A percentile compares a stretch with the other conserved stretches of the same genome.
Evolutionary conservation across 441 rosid genomes (phyloP).

Genomic region (Corymbia citriodora): DNA sequence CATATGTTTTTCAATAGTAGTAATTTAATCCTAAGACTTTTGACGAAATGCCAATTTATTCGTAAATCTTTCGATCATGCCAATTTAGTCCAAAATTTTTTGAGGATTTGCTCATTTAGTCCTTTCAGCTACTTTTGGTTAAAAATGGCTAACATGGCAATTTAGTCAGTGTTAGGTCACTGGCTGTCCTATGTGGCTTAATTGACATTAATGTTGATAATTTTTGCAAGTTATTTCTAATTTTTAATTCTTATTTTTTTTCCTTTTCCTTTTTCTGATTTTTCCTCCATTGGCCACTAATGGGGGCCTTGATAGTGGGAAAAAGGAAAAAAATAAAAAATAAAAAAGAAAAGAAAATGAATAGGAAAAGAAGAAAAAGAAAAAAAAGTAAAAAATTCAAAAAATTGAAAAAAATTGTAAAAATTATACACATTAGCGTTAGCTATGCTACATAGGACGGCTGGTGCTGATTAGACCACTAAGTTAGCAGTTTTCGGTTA

Average conservation of each 20-base stretch:
- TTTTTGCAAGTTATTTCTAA: no score
- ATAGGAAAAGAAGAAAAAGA: neutral
- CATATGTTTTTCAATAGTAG: neutral
- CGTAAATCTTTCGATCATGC: no score
- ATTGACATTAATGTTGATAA: neutral
- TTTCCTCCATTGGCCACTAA: neutral
- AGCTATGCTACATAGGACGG: neutral
- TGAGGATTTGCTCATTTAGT: no score
- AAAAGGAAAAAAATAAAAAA: neutral
- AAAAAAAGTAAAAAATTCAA: neutral
- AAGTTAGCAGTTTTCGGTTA: no score
- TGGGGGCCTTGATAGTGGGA: neutral
- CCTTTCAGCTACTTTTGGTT: neutral
- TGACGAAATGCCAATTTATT: no score
- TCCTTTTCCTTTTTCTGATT: no score
- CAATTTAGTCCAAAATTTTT: no score
- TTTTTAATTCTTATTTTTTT: no score
- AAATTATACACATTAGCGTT: neutral
- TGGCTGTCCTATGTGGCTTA: neutral
- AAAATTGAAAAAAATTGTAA: rapidly evolving
- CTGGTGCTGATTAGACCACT: rapidly evolving
- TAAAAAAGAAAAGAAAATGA: no score
- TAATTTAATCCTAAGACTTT: neutral
- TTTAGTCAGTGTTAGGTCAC: no score
- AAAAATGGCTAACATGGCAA: neutral